phyloP scores from a whole-genome alignment of 2,329 filamentous ascomycete species.

The Zymoseptoria tritici region DNA sequence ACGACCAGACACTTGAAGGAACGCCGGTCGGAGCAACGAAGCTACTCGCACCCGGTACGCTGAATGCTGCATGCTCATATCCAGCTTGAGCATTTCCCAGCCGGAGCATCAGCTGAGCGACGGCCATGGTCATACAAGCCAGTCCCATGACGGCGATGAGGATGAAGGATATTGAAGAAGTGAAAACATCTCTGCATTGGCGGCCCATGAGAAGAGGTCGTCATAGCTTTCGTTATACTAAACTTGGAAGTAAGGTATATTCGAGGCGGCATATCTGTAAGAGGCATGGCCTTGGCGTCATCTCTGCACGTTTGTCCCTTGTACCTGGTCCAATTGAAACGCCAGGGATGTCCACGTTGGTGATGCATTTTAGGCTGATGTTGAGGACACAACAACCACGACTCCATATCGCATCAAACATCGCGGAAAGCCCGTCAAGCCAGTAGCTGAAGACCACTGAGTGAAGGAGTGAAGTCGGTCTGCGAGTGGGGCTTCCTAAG shows the following conservation, averaged over 20 bases:
- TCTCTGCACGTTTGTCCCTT: not conserved
- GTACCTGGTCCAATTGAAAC: not conserved
- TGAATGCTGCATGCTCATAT: constrained; percentile 3
- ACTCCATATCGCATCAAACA: not conserved
- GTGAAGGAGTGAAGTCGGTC: not conserved
- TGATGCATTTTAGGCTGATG: not conserved
- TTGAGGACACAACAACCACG: not conserved
- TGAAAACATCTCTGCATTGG: not conserved
- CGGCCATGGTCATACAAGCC: constrained; percentile 5
- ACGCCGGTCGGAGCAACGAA: constrained; percentile 43
- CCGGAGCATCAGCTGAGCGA: constrained; percentile 11
- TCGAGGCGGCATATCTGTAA: not conserved
- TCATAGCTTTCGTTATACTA: not conserved
- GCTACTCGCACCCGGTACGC: constrained; percentile 13
- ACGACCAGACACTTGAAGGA: constrained; percentile 45
- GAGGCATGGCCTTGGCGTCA: not conserved
- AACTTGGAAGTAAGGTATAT: not conserved
- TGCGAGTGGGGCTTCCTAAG: not conserved
- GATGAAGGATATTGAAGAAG: not conserved
- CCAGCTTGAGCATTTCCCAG: constrained; percentile 7
- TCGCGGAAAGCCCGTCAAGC: not conserved
- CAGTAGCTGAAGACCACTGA: no score
- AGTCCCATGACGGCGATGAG: constrained; percentile 6
- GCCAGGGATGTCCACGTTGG: not conserved
- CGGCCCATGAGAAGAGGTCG: not conserved